phyloP scores from a whole-genome alignment of 495 filamentous ascomycete genomes.

The Aspergillus wentii region DNA sequence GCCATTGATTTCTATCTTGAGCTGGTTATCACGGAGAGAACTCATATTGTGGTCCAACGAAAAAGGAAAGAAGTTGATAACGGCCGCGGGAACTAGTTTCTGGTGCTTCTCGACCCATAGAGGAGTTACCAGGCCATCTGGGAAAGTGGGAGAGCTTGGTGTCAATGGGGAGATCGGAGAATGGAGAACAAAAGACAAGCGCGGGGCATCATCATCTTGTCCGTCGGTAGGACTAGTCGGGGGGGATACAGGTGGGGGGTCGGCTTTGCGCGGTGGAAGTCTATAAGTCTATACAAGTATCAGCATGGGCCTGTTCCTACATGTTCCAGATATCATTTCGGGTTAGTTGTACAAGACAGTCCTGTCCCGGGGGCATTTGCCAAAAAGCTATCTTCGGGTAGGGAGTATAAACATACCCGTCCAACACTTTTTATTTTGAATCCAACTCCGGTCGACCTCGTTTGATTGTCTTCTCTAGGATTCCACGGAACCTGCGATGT shows the following conservation, averaged over 20 bases:
- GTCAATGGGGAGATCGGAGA: constrained; percentile 86
- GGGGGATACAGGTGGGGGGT: constrained; percentile 45
- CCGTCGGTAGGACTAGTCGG: constrained; percentile 43
- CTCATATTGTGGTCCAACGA: constrained; percentile 64
- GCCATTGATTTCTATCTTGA: constrained; percentile 82
- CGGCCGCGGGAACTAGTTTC: constrained; percentile 69
- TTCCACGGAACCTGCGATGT: constrained; percentile 58
- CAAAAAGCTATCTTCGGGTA: too few relatives aligned
- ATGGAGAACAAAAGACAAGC: constrained; percentile 56
- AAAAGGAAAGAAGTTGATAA: constrained; percentile 69
- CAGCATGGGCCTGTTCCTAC: constrained; percentile 10
- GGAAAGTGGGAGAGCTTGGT: constrained; percentile 72
- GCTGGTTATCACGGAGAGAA: constrained; percentile 73
- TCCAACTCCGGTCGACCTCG: constrained; percentile 20
- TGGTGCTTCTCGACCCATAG: constrained; percentile 86
- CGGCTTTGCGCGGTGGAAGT: constrained; percentile 59
- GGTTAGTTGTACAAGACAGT: too few relatives aligned
- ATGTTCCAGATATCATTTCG: too few relatives aligned
- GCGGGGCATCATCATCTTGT: constrained; percentile 39
- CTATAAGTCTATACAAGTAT: constrained; percentile 45
- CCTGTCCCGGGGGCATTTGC: too few relatives aligned
- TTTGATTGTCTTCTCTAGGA: constrained; percentile 30
- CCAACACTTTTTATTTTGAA: constrained; percentile 68
- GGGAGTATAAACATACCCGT: constrained; percentile 57
- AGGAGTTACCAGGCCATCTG: constrained; percentile 78